Base-by-base conservation (phyloP, 805 yeast genomes). In the Wickerhamomyces chaumierensis region DNA sequence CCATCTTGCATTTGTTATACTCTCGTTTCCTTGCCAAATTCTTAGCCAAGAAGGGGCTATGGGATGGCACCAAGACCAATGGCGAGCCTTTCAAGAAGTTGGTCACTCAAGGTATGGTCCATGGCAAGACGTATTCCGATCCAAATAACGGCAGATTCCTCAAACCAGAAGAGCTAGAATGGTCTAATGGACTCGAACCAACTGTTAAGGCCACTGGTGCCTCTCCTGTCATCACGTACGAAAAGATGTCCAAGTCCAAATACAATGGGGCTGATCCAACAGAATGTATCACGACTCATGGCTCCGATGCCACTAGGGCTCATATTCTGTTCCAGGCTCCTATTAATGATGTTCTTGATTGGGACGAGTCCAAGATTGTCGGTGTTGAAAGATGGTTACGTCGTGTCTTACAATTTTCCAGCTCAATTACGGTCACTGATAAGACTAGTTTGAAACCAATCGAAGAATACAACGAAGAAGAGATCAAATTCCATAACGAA, bases 81-180 rank as follows among this genome's bases (percentile, higher is more conserved):
- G 86, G 84, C 18, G 98, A 92, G 53, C 98, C 98, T 2, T 76
- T 92, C 52, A 70, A 64, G 40, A 72, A 71, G 42, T 65, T 92
- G 28, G 78, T 90, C 2, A 88, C 96, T 2, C 97, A 90, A 57
- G 98, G 98, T 15, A 92, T 92, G 98, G 98, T 92, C 3, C 96
- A 90, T 44, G 97, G 96, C 3, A 77, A 74, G 52, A 92, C 98
- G 0, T 83, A 56, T 48, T 63, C 66, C 7, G 80, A 88, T 46
- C 92, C 95, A 3, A 59, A 56, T 1, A 79, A 71, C 23, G 92
- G 90, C 0, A 62, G 78, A 40, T 90, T 81, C 56, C 63, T 92
- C 46, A 84, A 76, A 48, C 90, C 94, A 0, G 77, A 79, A 1
- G 96, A 92, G 48, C 55, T 84, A 12, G 78, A 71, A 31, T 32